Percentiles rank a stretch among this genome's conserved stretches.
phyloP scores from a whole-genome alignment of 2,329 filamentous ascomycete genomes.

The Canariomyces notabilis region DNA sequence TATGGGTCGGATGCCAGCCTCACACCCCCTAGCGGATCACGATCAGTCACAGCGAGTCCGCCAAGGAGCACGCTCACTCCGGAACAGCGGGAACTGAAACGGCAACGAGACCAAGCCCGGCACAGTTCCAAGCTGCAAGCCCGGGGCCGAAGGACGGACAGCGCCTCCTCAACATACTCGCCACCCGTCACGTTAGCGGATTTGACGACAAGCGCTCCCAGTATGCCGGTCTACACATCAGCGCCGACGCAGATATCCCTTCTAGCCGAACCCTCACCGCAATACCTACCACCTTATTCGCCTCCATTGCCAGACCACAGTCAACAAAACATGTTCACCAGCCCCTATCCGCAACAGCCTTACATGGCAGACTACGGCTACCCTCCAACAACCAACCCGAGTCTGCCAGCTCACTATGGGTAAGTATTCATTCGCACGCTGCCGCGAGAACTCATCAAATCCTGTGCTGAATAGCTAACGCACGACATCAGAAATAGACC shows the following conservation, averaged over 20 bases:
- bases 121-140: conserved; percentile 51
- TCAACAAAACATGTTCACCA: conserved; percentile 28
- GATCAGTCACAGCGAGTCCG: conserved; percentile 55
- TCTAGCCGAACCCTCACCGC: conserved; percentile 44
- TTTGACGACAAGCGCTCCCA: conserved; percentile 35
- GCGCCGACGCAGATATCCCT: conserved; percentile 47
- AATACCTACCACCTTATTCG: conserved; percentile 48
- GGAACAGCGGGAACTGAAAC: conserved; percentile 58
- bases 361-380: conserved; percentile 33
- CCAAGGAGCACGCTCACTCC: conserved; percentile 49
- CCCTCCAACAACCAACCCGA: conserved; percentile 25
- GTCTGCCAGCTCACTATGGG: conserved; percentile 30
- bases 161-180: conserved; percentile 33
- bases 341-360: conserved; percentile 31
- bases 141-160: conserved; percentile 48
- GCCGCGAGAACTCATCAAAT: not conserved
- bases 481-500: conserved; percentile 11
- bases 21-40: conserved; percentile 44
- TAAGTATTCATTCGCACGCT: conserved; percentile 20
- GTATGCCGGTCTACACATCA: conserved; percentile 48
- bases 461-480: conserved; percentile 7
- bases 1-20: conserved; percentile 49
- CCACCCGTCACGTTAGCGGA: conserved; percentile 41
- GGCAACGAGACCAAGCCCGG: conserved; percentile 55
- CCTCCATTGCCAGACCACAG: conserved; percentile 41